phyloP scores from a whole-genome alignment of 1,284 basidiomycete species.

The Exsudoporus floridanus region DNA sequence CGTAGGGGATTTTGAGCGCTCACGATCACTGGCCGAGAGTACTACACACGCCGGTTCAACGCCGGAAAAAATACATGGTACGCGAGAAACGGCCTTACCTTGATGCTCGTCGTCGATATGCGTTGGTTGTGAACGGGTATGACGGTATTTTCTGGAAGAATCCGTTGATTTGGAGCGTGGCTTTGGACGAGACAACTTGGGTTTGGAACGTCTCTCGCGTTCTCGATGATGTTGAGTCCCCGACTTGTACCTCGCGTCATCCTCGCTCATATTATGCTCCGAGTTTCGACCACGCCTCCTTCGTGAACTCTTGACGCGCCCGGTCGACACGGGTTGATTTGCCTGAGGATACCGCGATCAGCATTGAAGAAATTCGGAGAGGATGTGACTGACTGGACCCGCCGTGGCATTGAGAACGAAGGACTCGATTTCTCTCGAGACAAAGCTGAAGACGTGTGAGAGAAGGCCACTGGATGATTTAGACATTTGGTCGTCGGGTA shows the following conservation, averaged over 20 bases:
- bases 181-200: conserved; percentile 9
- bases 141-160: conserved; percentile 2
- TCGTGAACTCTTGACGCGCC: conserved; percentile 6
- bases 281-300: conserved; percentile 6
- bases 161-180: conserved; percentile 25
- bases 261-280: conserved; percentile 17
- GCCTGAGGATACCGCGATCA: conserved; percentile 14
- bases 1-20: conserved; percentile 26
- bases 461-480: conserved; percentile 44
- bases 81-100: conserved; percentile 18
- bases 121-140: conserved; percentile 2
- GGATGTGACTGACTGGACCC: conserved; percentile 27
- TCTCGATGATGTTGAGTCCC: conserved; percentile 6
- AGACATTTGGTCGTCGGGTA: background rate
- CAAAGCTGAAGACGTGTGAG: conserved; percentile 63
- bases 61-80: background rate
- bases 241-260: conserved; percentile 8
- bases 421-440: conserved; percentile 67
- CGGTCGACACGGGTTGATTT: conserved; percentile 13
- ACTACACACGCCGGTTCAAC: conserved; percentile 15
- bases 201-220: conserved; percentile 16
- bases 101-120: conserved; percentile 10
- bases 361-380: background rate
- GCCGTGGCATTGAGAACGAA: conserved; percentile 66
- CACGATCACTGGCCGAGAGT: conserved; percentile 27